Percentiles rank a stretch among this genome's conserved stretches.
Conservation (phyloP, 495 filamentous ascomycete species). For the Podospora sp. region DNA sequence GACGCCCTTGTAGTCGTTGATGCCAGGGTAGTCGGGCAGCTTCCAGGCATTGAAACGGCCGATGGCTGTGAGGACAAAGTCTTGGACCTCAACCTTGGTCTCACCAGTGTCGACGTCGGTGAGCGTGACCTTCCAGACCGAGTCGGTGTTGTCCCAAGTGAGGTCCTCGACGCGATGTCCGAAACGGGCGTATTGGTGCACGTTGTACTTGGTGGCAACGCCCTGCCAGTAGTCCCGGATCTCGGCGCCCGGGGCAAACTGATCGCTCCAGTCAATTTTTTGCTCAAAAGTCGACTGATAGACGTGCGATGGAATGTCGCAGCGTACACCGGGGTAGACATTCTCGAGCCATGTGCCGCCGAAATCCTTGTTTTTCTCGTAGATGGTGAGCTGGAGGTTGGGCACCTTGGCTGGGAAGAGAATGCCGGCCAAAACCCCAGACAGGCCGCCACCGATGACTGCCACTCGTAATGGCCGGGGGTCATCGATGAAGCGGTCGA, state of each 20-base stretch:
- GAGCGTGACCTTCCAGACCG: conserved; percentile 54
- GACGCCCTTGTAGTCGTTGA: conserved; percentile 58
- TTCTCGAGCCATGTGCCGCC: conserved; percentile 53
- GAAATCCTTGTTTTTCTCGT: conserved; percentile 73
- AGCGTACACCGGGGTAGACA: conserved; percentile 63
- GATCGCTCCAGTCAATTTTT: conserved; percentile 66
- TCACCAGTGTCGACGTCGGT: conserved; percentile 37
- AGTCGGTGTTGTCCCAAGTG: conserved; percentile 54
- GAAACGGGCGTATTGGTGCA: conserved; percentile 58
- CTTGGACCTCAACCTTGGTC: conserved; percentile 37
- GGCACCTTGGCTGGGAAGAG: conserved; percentile 59
- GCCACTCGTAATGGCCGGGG: conserved; percentile 58
- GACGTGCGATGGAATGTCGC: conserved; percentile 71
- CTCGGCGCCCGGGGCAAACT: conserved; percentile 65
- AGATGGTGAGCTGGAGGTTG: conserved; percentile 62
- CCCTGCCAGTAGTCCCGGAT: conserved; percentile 68
- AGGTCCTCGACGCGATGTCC: conserved; percentile 54
- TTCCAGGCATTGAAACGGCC: conserved; percentile 61
- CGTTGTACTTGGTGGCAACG: conserved; percentile 61
- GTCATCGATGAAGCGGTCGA: conserved; percentile 59
- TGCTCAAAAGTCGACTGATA: conserved; percentile 69
- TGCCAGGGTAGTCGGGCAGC: conserved; percentile 58
- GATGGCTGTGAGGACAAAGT: conserved; percentile 59
- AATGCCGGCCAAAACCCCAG: conserved; percentile 64
- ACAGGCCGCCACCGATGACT: conserved; percentile 67